Evolutionary conservation across 306 rosid genomes (phyloP), one percentile per base, ranked within the genome.

Genomic region (Fragaria vesca): DNA sequence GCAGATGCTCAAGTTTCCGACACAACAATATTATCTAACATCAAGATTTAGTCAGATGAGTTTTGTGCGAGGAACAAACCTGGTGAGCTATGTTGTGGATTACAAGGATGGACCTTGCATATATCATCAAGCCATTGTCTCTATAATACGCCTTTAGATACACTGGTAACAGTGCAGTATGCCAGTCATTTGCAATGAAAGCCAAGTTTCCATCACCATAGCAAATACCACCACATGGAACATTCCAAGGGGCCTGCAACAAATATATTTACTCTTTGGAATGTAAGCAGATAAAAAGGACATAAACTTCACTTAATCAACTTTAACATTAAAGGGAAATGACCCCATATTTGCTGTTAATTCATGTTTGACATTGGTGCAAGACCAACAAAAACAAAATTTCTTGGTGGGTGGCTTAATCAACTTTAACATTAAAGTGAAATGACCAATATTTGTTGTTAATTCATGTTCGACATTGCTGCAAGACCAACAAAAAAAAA

Each of bases 21-120:
- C 70, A 74, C 69, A 4, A 28, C 4, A 43, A 43, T 17, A 60
- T 43, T 36, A 43, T 36, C 43, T 26, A 13, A 74, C 24, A 24
- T 8, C 34, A 16, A 73, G 61, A 10, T 72, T 28, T 65, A 21
- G 54, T 66, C 42, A 60, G 69, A 38, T 26, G 12, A 42, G 28
- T 69, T 67, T 17, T 69, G 76, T 47, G 24, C 0, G 78, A 74
- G 58, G 81, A 69, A 80, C 74, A 47, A 78, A 94, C 98, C 98
- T 96, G 99, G 88, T 93, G 87, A 72, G 99, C 99, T 78, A 96
- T 93, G 94, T 93, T 96, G 81, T 96, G 99, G 85, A 96, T 96
- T 80, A 96, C 99, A 50, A 96, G 91, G 82, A 89, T 74, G 8
- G 98, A 93, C 82, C 99, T 87, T 46, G 99, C 85, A 78, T 55